Conservation (phyloP, 2,329 filamentous ascomycete species). For the Hymenoscyphus repandus region DNA sequence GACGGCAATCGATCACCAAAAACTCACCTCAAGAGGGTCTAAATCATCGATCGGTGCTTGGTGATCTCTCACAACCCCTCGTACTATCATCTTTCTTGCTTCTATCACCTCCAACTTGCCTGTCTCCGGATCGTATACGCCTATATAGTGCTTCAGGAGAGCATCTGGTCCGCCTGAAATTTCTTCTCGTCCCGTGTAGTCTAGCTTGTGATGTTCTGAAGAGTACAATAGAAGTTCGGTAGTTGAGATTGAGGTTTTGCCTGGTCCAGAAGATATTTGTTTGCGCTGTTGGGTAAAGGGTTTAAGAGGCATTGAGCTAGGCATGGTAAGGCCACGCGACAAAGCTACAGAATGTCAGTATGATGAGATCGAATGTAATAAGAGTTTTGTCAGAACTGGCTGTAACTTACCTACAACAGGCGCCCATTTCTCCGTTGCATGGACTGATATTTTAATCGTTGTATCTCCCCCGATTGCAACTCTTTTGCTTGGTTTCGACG, state of each 20-base stretch:
- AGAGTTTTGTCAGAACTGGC: neutral
- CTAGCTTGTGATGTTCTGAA: slow-evolving; percentile 48
- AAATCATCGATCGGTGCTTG: slow-evolving; percentile 45
- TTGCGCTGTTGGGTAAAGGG: slow-evolving; percentile 29
- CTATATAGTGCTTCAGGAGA: slow-evolving; percentile 58
- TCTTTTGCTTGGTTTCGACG: slow-evolving; percentile 44
- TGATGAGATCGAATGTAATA: neutral
- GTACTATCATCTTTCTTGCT: slow-evolving; percentile 59
- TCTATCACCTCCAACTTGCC: slow-evolving; percentile 56
- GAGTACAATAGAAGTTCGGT: slow-evolving; percentile 54
- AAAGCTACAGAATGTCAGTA: slow-evolving; percentile 25
- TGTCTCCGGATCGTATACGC: slow-evolving; percentile 56
- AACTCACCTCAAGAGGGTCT: slow-evolving; percentile 29
- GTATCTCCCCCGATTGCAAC: slow-evolving; percentile 38
- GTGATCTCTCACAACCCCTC: slow-evolving; percentile 52
- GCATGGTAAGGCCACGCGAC: slow-evolving; percentile 31
- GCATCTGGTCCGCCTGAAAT: slow-evolving; percentile 36
- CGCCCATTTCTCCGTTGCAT: slow-evolving; percentile 42
- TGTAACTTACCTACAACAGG: slow-evolving; percentile 46
- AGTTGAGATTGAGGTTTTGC: slow-evolving; percentile 25
- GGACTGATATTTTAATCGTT: slow-evolving; percentile 42
- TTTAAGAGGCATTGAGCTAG: slow-evolving; percentile 28
- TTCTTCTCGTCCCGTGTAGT: slow-evolving; percentile 56
- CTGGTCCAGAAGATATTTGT: slow-evolving; percentile 19
- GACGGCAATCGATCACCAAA: neutral